phyloP scores from a whole-genome alignment of 2,329 filamentous ascomycete species.

The Bipolaris bicolor region DNA sequence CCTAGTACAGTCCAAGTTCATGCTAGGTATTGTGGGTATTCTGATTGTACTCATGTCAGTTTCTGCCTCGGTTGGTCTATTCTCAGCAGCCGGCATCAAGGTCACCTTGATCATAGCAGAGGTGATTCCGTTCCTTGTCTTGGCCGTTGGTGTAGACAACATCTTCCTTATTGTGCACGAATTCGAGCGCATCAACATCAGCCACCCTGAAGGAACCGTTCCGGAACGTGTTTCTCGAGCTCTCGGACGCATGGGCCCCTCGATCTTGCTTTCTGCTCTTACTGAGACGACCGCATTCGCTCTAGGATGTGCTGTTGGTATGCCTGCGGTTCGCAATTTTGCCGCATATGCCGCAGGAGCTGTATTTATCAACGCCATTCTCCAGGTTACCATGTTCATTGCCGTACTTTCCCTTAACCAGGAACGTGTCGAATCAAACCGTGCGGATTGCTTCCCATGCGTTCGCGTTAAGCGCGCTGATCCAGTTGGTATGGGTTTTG shows the following conservation, averaged over 20 bases:
- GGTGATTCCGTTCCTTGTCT: conserved; percentile 95
- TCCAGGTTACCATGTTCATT: conserved; percentile 97
- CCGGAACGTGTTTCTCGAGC: conserved; percentile 85
- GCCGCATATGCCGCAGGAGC: conserved; percentile 95
- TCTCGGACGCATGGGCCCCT: conserved; percentile 95
- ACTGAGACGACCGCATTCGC: conserved; percentile 95
- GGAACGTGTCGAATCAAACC: conserved; percentile 81
- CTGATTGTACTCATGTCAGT: conserved; percentile 98
- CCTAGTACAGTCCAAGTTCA: conserved; percentile 95
- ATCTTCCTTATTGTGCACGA: conserved; percentile 99
- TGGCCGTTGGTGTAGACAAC: conserved; percentile 97
- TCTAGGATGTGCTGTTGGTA: conserved; percentile 89
- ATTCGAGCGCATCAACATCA: conserved; percentile 92
- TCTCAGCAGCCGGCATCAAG: conserved; percentile 89
- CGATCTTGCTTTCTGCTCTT: conserved; percentile 91
- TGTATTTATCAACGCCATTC: conserved; percentile 94
- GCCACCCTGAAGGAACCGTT: conserved; percentile 85
- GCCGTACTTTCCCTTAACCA: conserved; percentile 92
- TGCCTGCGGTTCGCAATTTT: conserved; percentile 98
- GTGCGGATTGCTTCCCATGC: conserved; percentile 92
- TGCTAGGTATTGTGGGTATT: conserved; percentile 92
- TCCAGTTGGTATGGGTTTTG: conserved; percentile 69
- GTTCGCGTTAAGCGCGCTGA: conserved; percentile 78
- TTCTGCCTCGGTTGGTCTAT: conserved; percentile 90
- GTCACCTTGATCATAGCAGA: conserved; percentile 98